Evolutionary conservation across 2,329 filamentous ascomycete species (phyloP), one percentile per base, ranked within the genome.

Genomic region (Phoma herbarum): DNA sequence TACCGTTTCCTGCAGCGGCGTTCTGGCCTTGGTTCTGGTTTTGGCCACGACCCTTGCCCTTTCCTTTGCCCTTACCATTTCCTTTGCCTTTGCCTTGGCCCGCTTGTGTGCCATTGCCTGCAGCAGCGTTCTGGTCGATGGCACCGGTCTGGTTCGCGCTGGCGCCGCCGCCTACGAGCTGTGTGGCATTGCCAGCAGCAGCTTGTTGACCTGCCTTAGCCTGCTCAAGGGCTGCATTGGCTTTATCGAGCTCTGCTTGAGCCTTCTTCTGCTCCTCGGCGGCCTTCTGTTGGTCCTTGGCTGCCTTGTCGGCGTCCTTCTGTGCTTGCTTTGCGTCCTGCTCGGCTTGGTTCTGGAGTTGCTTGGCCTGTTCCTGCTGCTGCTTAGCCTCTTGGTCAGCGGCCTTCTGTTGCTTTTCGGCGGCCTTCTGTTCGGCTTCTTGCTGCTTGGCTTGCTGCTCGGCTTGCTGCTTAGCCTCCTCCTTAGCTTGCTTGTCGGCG

Each of bases 311-410:
- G 6, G 49, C 47, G 16, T 60, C 52, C 11, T 60, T 52, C 11
- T 52, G 55, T 14, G 55, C 55, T 31, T 58, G 55, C 25, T 58
- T 48, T 52, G 55, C 55, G 37, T 52, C 55, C 26, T 52, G 43
- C 18, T 49, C 29, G 7, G 49, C 55, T 31, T 56, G 53, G 39
- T 51, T 50, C 4, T 56, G 46, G 25, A 56, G 53, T n/a, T 39
- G 35, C 35, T 39, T 39, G 4, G 35, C 35, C 5, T 39, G 35
- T n/a, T 39, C 16, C 35, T 39, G 16, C 18, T 39, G 35, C 9
- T 39, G 35, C n/a, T 39, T 39, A 4, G 18, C 35, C 10, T 20
- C 35, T 20, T 39, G n/a, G 2, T 39, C 35, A n/a, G 18, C 35
- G 18, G 33, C 33, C 33, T 37, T 37, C 9, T 37, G 33, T n/a